Evolutionary conservation across 2,329 filamentous ascomycete species (phyloP).

Genomic region (Bipolaris victoriae): DNA sequence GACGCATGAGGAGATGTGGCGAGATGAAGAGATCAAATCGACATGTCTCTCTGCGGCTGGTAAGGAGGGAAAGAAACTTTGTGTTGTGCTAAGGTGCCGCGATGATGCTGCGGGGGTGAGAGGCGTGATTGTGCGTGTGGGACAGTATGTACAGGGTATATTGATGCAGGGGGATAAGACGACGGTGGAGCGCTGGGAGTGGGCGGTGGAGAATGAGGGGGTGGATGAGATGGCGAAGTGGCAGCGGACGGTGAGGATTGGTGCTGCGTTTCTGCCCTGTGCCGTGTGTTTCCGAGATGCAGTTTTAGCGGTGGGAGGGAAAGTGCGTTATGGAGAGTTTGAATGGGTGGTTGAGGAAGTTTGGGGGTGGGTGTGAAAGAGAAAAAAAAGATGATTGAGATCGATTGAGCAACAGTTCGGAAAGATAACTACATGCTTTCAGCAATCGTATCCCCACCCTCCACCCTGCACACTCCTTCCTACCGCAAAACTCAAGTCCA

Average conservation of each 20-base stretch:
- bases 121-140: conserved; percentile 62
- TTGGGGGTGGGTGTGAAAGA: conserved; percentile 30
- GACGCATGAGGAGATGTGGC: conserved; percentile 72
- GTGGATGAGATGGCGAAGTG: conserved; percentile 36
- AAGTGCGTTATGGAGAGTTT: conserved; percentile 41
- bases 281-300: conserved; percentile 42
- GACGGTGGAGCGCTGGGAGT: conserved; percentile 64
- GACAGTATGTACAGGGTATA: conserved; percentile 63
- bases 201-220: background rate
- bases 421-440: background rate
- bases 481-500: conserved; percentile 13
- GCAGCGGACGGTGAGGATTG: conserved; percentile 48
- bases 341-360: conserved; percentile 51
- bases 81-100: conserved; percentile 52
- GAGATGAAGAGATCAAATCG: conserved; percentile 50
- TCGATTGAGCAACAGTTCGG: too few species aligned
- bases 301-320: conserved; percentile 36
- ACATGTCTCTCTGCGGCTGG: conserved; percentile 7
- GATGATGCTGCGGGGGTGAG: conserved; percentile 46
- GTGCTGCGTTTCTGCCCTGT: conserved; percentile 51
- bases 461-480: conserved; percentile 32
- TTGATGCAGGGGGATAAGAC: conserved; percentile 54
- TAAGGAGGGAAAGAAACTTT: conserved; percentile 20
- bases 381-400: too few species aligned
- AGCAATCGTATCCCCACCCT: conserved; percentile 45